Percentiles rank a stretch among this genome's conserved stretches.
phyloP scores from a whole-genome alignment of 768 basidiomycete species.

The Tylopilus sp. region DNA sequence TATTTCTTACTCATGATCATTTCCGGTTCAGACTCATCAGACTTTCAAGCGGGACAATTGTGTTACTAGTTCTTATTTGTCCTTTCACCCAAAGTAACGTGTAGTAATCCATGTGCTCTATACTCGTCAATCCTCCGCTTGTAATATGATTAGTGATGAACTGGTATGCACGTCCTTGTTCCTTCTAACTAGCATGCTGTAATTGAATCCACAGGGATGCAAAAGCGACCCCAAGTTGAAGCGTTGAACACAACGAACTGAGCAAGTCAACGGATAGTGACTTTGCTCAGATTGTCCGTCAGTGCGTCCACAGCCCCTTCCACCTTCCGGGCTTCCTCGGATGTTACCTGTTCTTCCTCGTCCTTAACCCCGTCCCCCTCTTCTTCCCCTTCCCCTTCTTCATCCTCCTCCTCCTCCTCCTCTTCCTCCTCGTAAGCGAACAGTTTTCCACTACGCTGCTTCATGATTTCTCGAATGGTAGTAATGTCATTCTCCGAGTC shows the following conservation, averaged over 20 bases:
- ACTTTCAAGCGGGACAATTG: no score
- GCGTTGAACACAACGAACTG: neutral
- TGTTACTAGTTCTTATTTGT: no score
- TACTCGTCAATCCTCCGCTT: neutral
- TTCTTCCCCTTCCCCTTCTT: slow-evolving; percentile 42
- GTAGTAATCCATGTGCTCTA: slow-evolving; percentile 6
- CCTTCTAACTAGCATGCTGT: slow-evolving; percentile 1
- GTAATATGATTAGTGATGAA: slow-evolving; percentile 11
- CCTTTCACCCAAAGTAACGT: neutral
- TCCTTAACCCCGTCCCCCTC: slow-evolving; percentile 25
- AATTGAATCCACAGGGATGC: slow-evolving; percentile 1
- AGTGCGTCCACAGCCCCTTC: slow-evolving; percentile 52
- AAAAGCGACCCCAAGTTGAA: neutral
- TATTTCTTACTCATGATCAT: no score
- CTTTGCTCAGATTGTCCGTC: slow-evolving; percentile 64
- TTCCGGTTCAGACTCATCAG: no score
- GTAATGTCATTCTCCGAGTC: slow-evolving; percentile 58
- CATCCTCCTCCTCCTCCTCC: slow-evolving; percentile 65
- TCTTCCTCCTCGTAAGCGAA: slow-evolving; percentile 79
- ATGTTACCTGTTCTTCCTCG: slow-evolving; percentile 18
- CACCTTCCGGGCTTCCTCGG: slow-evolving; percentile 24
- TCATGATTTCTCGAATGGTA: slow-evolving; percentile 51
- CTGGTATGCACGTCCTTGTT: slow-evolving; percentile 23
- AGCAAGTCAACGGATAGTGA: slow-evolving; percentile 39
- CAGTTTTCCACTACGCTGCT: slow-evolving; percentile 64